Conservation (phyloP, 192 early-diverging fungal species). For the Coemansia sp. region DNA sequence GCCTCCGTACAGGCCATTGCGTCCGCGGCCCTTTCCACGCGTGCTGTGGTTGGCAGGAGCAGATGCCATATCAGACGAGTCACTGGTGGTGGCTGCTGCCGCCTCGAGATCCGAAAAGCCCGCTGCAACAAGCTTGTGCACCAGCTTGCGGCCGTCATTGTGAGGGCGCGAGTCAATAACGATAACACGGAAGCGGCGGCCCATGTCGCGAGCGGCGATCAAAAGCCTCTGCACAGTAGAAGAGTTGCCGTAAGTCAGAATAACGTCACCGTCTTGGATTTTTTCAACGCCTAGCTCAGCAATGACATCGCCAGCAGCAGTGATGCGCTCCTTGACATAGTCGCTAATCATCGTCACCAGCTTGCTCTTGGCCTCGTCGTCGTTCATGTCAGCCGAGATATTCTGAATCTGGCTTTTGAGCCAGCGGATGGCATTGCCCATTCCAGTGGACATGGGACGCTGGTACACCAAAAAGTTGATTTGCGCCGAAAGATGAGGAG, state of each 20-base stretch:
- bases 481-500: conserved; percentile 81
- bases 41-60: conserved; percentile 3
- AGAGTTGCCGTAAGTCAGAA: conserved; percentile 93
- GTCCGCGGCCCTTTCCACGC: conserved; percentile 21
- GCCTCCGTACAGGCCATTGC: conserved; percentile 19
- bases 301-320: conserved; percentile 77
- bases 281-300: conserved; percentile 80
- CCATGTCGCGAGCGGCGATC: conserved; percentile 69
- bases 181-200: conserved; percentile 87
- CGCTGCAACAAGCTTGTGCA: conserved; percentile 40
- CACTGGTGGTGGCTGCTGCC: conserved; percentile 18
- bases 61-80: conserved; percentile 32
- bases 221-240: conserved; percentile 81
- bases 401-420: conserved; percentile 85
- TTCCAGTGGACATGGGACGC: conserved; percentile 87
- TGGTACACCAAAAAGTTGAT: conserved; percentile 85
- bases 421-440: conserved; percentile 90
- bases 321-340: conserved; percentile 92
- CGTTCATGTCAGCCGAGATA: conserved; percentile 76
- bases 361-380: conserved; percentile 75
- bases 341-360: conserved; percentile 74
- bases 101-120: conserved; percentile 59
- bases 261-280: conserved; percentile 90
- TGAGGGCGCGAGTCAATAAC: conserved; percentile 87
- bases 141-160: conserved; percentile 73